Evolutionary conservation across 2,329 filamentous ascomycete species (phyloP).

Genomic region (Penicillium oxalicum): DNA sequence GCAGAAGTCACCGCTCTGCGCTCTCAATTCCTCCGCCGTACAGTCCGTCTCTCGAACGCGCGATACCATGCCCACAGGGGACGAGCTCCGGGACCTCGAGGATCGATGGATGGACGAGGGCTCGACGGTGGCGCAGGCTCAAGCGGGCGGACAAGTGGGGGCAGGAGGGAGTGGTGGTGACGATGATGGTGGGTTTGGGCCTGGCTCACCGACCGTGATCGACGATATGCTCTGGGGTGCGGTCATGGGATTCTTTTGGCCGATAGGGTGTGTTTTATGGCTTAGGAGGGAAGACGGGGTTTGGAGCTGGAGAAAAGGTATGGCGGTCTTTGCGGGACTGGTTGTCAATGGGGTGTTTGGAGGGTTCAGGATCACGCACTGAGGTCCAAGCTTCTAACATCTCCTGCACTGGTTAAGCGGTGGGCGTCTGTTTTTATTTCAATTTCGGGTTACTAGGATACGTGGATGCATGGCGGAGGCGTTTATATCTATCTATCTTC

Average conservation of each 20-base stretch:
- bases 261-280: conserved; percentile 79
- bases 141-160: conserved; percentile 41
- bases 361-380: conserved; percentile 53
- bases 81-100: conserved; percentile 70
- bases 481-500: too few species aligned
- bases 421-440: too few species aligned
- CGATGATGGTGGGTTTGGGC: conserved; percentile 40
- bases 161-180: conserved; percentile 29
- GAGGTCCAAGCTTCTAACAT: neutral
- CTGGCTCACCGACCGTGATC: conserved; percentile 50
- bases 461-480: too few species aligned
- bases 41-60: conserved; percentile 77
- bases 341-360: conserved; percentile 73
- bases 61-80: conserved; percentile 78
- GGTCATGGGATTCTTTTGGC: conserved; percentile 91
- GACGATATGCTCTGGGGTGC: conserved; percentile 86
- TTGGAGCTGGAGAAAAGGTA: conserved; percentile 74
- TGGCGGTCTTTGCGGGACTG: conserved; percentile 81
- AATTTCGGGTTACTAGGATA: too few species aligned
- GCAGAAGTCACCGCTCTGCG: conserved; percentile 79
- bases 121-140: conserved; percentile 28
- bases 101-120: conserved; percentile 81
- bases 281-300: conserved; percentile 79
- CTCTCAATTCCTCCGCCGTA: conserved; percentile 77
- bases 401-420: too few species aligned